Conservation (phyloP, 257 asterid genomes). For the Nicotiana obtusifolia region DNA sequence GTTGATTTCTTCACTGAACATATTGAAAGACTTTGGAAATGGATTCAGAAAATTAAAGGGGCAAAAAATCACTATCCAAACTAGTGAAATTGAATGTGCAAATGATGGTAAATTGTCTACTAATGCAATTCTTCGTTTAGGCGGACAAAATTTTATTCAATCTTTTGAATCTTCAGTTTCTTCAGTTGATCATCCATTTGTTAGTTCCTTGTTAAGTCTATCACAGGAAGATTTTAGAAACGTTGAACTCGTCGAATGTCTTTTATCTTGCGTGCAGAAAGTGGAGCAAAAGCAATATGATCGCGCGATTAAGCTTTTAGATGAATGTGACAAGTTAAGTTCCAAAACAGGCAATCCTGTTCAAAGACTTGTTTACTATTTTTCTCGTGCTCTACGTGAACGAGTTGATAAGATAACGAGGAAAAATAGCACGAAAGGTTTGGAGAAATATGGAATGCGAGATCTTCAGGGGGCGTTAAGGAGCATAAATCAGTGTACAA, state of each 20-base stretch:
- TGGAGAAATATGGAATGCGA: neutral
- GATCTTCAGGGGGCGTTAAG: conserved; percentile 1
- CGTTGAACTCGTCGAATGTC: conserved; percentile 34
- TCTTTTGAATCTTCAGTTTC: conserved; percentile 15
- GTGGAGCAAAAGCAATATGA: conserved; percentile 27
- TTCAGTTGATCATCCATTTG: conserved; percentile 29
- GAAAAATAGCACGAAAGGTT: neutral
- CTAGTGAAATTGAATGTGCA: neutral
- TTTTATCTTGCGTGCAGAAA: conserved; percentile 49
- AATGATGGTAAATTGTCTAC: conserved; percentile 17
- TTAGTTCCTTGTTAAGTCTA: conserved; percentile 20
- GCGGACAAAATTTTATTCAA: conserved; percentile 45
- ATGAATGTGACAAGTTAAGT: conserved; percentile 23
- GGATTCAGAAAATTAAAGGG: conserved; percentile 36
- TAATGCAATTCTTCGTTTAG: conserved; percentile 36
- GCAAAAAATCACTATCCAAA: neutral
- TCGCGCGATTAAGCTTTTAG: conserved; percentile 19
- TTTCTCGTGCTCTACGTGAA: conserved; percentile 24
- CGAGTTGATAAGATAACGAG: conserved; percentile 23
- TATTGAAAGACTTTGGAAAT: conserved; percentile 38
- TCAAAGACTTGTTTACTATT: conserved; percentile 23
- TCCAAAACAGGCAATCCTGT: conserved; percentile 29
- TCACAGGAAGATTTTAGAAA: conserved; percentile 27
- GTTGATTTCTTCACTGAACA: conserved; percentile 27
- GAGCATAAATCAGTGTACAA: neutral